phyloP scores from a whole-genome alignment of 176 grass and related monocot species.

The Zoysia pacifica region DNA sequence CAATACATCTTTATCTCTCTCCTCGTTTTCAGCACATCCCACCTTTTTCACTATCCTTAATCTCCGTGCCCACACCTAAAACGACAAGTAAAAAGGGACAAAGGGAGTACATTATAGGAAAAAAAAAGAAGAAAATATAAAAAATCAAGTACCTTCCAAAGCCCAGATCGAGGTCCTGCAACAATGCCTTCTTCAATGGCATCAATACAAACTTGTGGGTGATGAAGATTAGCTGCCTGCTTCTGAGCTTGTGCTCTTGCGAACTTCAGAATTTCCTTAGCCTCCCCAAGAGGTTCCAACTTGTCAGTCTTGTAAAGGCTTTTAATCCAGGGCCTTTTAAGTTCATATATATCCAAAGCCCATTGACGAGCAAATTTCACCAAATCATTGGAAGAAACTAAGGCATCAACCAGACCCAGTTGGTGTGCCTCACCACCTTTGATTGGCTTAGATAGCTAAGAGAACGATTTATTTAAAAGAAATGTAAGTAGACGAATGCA shows the following conservation, averaged over 20 bases:
- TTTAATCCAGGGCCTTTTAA: slow-evolving; percentile 75
- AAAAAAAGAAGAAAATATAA: slow-evolving; percentile 11
- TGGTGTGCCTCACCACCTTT: slow-evolving; percentile 72
- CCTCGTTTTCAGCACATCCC: too few species aligned
- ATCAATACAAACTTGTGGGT: slow-evolving; percentile 87
- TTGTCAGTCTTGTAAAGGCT: slow-evolving; percentile 91
- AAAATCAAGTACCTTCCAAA: slow-evolving; percentile 73
- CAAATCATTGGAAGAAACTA: slow-evolving; percentile 81
- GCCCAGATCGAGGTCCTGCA: slow-evolving; percentile 72
- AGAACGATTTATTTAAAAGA: background rate
- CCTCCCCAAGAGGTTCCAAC: slow-evolving; percentile 79
- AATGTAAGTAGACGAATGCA: background rate
- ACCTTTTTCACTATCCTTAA: too few species aligned
- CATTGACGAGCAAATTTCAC: slow-evolving; percentile 64
- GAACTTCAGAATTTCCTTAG: slow-evolving; percentile 88
- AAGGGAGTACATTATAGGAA: background rate
- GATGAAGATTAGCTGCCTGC: slow-evolving; percentile 76
- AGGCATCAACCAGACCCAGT: slow-evolving; percentile 77
- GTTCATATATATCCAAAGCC: slow-evolving; percentile 85
- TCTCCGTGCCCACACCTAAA: too few species aligned
- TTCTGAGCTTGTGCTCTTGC: slow-evolving; percentile 83
- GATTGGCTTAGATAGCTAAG: slow-evolving; percentile 86
- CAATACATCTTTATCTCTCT: too few species aligned
- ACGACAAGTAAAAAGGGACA: too few species aligned
- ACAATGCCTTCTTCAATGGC: slow-evolving; percentile 89